Base-by-base conservation (phyloP, 2,329 filamentous ascomycete species). In the Scedosporium aurantiacum region DNA sequence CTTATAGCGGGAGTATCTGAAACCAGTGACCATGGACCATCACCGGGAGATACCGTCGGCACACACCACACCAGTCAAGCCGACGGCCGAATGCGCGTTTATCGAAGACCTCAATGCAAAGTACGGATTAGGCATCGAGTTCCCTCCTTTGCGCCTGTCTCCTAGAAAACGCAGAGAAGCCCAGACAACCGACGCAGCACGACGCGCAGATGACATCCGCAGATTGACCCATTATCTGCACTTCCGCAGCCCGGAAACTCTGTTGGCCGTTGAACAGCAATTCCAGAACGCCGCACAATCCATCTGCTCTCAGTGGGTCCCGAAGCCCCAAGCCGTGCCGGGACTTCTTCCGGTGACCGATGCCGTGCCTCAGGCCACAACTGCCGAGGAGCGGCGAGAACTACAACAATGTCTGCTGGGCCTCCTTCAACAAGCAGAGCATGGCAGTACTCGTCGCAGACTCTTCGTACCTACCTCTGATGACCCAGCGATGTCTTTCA, bases 331-430 rank as follows among this genome's bases (percentile, higher is more conserved):
- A 58, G 64, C 65, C 47, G 64, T 66, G 63, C 58, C 63, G 60
- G 65, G 67, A 62, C 68, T 62, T 8, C 61, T 63, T 50, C 62
- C 64, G 14, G 65, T 59, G n/a, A 61, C 57, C 52, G 18, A 52
- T 16, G 65, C 64, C 68, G 67, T 67, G 67, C 67, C 65, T 65
- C 58, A 63, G 14, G 58, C 64, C 62, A 63, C 63, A 50, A 63
- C 60, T 45, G 64, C 25, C 5, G 41, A 61, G 61, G 65, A 68
- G 63, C 69, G 67, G 55, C 65, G 64, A 61, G 65, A 60, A 14
- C 67, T 72, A 0, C 69, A 71, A 23, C 28, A 50, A 8, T 66
- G 67, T 28, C 64, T 73, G 1, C 45, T 70, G 56, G 18, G 61
- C 61, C 58, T 66, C 60, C 54, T 68, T 23, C 12, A 18, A 21